Evolutionary conservation across 1,284 basidiomycete genomes (phyloP).

Genomic region (Microbotryum violaceum): DNA sequence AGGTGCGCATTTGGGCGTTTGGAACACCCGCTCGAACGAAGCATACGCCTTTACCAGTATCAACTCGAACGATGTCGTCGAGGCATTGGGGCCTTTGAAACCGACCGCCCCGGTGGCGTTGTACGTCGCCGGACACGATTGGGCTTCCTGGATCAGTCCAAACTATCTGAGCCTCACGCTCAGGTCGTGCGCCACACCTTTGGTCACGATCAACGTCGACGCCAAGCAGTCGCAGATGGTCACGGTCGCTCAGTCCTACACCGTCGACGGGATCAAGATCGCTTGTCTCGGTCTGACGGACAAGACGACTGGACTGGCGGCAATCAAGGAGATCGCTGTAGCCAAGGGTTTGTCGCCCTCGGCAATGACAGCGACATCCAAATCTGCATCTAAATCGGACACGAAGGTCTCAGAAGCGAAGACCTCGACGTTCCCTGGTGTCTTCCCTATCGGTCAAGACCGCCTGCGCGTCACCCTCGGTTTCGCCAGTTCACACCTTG

Average conservation of each 20-base stretch:
- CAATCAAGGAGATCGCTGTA: constrained; percentile 8
- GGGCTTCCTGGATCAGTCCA: constrained; percentile 1
- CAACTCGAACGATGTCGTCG: constrained; percentile 16
- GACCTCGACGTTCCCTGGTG: no score
- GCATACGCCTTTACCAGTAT: background rate
- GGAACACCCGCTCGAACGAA: constrained; percentile 21
- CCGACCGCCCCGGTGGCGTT: constrained; percentile 1
- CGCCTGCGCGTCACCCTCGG: constrained; percentile 10
- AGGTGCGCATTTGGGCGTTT: constrained; percentile 25
- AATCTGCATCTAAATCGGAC: no score
- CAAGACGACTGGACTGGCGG: constrained; percentile 29
- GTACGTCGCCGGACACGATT: background rate
- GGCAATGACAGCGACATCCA: no score
- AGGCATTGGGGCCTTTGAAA: constrained; percentile 1
- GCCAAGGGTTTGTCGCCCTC: background rate
- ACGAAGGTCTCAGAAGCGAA: background rate
- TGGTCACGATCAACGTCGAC: background rate
- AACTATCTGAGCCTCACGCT: background rate
- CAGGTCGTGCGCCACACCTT: background rate
- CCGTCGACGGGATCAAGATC: constrained; percentile 2
- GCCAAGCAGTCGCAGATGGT: background rate
- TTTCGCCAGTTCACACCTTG: constrained; percentile 8
- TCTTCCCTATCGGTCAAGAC: background rate
- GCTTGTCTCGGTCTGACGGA: constrained; percentile 31
- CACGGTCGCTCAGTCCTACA: constrained; percentile 4